Conservation (phyloP, 805 yeast genomes). For the Metschnikowia cubensis region DNA sequence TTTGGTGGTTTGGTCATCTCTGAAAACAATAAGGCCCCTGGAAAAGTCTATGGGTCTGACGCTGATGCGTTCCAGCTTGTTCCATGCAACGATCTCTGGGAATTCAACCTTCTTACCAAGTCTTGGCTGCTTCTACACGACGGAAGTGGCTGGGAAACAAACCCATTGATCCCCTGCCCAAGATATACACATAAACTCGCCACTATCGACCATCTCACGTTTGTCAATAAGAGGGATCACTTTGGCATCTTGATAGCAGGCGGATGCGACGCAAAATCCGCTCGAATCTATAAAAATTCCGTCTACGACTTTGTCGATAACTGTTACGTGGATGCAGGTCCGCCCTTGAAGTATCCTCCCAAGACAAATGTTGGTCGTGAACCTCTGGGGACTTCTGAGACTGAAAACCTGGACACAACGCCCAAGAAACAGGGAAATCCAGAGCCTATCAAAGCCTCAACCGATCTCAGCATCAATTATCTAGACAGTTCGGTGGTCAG, state of each 20-base stretch:
- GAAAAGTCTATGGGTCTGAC: constrained; percentile 2
- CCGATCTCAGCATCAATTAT: constrained; percentile 28
- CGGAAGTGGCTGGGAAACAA: constrained; percentile 24
- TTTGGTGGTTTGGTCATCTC: constrained; percentile 60
- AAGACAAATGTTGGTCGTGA: not conserved
- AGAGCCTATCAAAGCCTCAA: constrained; percentile 6
- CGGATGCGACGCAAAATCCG: constrained; percentile 41
- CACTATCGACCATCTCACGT: constrained; percentile 33
- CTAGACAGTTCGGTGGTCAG: constrained; percentile 32
- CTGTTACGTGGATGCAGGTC: constrained; percentile 24
- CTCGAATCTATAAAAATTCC: constrained; percentile 29
- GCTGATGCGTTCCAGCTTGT: constrained; percentile 26
- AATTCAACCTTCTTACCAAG: constrained; percentile 48
- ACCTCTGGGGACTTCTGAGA: not conserved
- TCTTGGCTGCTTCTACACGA: constrained; percentile 53
- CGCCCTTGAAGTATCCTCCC: constrained; percentile 12
- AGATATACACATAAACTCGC: constrained; percentile 55
- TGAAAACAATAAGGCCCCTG: not conserved
- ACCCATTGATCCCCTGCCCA: constrained; percentile 25
- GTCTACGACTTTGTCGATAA: constrained; percentile 45
- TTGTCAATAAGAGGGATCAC: constrained; percentile 37
- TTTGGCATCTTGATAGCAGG: constrained; percentile 53
- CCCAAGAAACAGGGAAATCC: not conserved
- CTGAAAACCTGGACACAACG: not conserved
- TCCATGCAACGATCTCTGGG: constrained; percentile 68